Evolutionary conservation across 2,329 filamentous ascomycete genomes (phyloP).

Genomic region (Clonostachys chloroleuca): DNA sequence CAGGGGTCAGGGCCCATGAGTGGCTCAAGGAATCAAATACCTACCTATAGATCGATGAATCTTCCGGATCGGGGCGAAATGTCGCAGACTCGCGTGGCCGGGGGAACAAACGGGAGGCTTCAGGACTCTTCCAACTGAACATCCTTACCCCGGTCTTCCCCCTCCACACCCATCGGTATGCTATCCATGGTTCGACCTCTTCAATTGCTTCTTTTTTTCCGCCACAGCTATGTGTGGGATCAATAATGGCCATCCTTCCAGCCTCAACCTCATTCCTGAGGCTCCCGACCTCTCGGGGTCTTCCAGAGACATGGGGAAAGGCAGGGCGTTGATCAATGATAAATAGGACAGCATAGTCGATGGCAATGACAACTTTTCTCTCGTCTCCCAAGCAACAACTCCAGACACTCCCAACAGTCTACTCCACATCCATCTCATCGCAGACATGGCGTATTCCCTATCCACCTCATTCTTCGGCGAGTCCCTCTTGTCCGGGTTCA

Average conservation of each 20-base stretch:
- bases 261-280: too few relatives aligned
- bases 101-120: too few relatives aligned
- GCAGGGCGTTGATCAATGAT: too few relatives aligned
- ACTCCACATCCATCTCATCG: not conserved
- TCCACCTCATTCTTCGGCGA: conserved; percentile 34
- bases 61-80: not conserved
- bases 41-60: not conserved
- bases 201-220: too few relatives aligned
- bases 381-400: not conserved
- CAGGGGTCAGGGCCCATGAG: not conserved
- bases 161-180: too few relatives aligned
- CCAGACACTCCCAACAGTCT: not conserved
- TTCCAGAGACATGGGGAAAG: too few relatives aligned
- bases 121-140: too few relatives aligned
- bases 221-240: not conserved
- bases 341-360: too few relatives aligned
- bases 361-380: not conserved
- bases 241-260: too few relatives aligned
- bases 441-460: conserved; percentile 33
- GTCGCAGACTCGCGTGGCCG: not conserved
- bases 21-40: not conserved
- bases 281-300: too few relatives aligned
- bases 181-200: too few relatives aligned
- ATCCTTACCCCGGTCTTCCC: too few relatives aligned
- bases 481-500: conserved; percentile 40